A percentile compares a stretch with the other conserved stretches of the same genome.
Evolutionary conservation across 1,139 yeast species (phyloP).

Genomic region (Geotrichum klebahnii): DNA sequence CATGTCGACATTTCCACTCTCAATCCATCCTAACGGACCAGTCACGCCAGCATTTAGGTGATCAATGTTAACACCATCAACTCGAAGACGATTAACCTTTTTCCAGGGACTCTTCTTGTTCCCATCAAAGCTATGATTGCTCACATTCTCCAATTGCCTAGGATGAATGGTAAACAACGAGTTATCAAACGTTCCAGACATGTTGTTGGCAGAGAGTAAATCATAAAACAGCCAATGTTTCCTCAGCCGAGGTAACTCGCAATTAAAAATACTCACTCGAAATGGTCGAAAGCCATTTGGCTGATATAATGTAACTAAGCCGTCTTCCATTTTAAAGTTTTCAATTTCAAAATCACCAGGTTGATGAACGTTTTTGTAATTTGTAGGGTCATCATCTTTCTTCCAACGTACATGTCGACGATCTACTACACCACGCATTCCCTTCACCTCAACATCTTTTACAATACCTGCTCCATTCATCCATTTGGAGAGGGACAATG

Average conservation of each 20-base stretch:
- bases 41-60: conserved; percentile 84
- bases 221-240: conserved; percentile 94
- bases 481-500: conserved; percentile 81
- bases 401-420: conserved; percentile 83
- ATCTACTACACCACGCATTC: conserved; percentile 87
- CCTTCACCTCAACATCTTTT: conserved; percentile 75
- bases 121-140: conserved; percentile 20
- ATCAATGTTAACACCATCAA: conserved; percentile 79
- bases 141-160: conserved; percentile 45
- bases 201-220: conserved; percentile 72
- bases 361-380: conserved; percentile 64
- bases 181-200: conserved; percentile 90
- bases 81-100: conserved; percentile 70
- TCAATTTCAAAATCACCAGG: conserved; percentile 95
- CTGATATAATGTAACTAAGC: conserved; percentile 72
- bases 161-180: conserved; percentile 88
- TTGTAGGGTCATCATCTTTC: conserved; percentile 75
- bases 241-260: conserved; percentile 72
- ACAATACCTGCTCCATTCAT: conserved; percentile 83
- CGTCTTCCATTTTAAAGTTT: conserved; percentile 76
- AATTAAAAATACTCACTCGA: conserved; percentile 77
- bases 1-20: conserved; percentile 86
- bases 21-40: conserved; percentile 97
- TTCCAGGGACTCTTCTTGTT: conserved; percentile 45
- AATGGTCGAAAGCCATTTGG: conserved; percentile 80